phyloP scores from a whole-genome alignment of 106 monocot genomes.

The Phalaenopsis aphrodite region DNA sequence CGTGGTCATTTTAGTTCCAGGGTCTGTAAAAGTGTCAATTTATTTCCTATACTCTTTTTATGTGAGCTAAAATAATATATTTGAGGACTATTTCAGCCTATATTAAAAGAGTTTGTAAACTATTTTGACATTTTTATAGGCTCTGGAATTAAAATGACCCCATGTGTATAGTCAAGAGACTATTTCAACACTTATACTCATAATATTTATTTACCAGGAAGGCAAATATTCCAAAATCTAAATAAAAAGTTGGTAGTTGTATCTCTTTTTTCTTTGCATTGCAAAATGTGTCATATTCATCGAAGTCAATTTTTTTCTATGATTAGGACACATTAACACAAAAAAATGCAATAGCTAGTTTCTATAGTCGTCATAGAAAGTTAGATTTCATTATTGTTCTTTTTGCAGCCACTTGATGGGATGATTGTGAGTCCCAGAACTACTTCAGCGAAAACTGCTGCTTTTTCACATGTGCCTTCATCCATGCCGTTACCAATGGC shows the following conservation, averaged over 20 bases:
- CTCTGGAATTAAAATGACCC: too few species aligned
- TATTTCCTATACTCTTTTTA: too few species aligned
- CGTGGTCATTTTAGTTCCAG: too few species aligned
- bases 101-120: too few species aligned
- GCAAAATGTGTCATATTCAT: neutral
- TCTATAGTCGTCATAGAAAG: neutral
- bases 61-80: too few species aligned
- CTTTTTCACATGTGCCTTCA: conserved; percentile 4
- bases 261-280: neutral
- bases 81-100: too few species aligned
- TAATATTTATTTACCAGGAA: neutral
- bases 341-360: neutral
- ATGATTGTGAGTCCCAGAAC: conserved; percentile 20
- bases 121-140: too few species aligned
- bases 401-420: conserved; percentile 76
- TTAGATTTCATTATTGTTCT: neutral
- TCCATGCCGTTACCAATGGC: conserved; percentile 12
- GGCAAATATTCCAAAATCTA: too few species aligned
- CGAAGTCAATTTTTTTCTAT: neutral
- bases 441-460: conserved; percentile 15
- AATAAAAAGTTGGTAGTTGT: too few species aligned
- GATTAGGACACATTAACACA: neutral
- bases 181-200: too few species aligned
- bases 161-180: too few species aligned
- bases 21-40: too few species aligned